Evolutionary conservation across 192 early-diverging fungal species (phyloP), one percentile per base, ranked within the genome.

Genomic region (Dissophora ornata): DNA sequence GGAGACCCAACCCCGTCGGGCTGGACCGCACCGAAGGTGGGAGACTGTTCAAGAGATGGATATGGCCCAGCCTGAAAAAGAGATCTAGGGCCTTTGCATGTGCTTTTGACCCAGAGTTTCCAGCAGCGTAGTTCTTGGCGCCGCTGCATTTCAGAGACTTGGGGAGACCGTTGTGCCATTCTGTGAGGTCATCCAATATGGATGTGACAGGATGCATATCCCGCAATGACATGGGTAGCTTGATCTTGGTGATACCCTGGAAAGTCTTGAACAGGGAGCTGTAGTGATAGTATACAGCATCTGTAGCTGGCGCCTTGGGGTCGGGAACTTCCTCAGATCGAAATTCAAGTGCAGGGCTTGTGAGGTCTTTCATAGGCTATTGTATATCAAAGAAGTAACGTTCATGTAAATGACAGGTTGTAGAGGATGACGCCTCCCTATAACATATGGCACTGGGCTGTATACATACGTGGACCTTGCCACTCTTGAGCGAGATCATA

Each of bases 1-100:
- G 40, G 26, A 64, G 73, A 24, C 73, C 73, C 19, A 77, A 25
- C 36, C 73, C 73, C 16, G 64, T 77, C 7, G 73, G 65, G 32
- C 65, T 77, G 21, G 65, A 67, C 19, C 73, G 73, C 19, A 55
- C 45, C 1, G 57, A 30, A 2, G 21, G 47, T 13, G 73, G 73
- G 15, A 77, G 63, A 19, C 33, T 38, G 29, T 77, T 67, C 42
- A 77, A 53, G 1, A 77, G 36, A 26, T 65, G 22, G 19, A 77
- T 77, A 26, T 67, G 73, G 2, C 73, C 73, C 1, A 77, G 36
- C 3, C 73, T 64, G 54, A 40, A 77, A 24, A 57, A 62, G 18
- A 67, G 32, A 48, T 77, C 73, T 8, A 77, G 59, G 1, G 33
- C 48, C 3, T 52, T 33, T 4, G 73, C 63, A 28, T 40, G 42